Conservation (phyloP, 257 asterid species). For the Phtheirospermum japonicum region DNA sequence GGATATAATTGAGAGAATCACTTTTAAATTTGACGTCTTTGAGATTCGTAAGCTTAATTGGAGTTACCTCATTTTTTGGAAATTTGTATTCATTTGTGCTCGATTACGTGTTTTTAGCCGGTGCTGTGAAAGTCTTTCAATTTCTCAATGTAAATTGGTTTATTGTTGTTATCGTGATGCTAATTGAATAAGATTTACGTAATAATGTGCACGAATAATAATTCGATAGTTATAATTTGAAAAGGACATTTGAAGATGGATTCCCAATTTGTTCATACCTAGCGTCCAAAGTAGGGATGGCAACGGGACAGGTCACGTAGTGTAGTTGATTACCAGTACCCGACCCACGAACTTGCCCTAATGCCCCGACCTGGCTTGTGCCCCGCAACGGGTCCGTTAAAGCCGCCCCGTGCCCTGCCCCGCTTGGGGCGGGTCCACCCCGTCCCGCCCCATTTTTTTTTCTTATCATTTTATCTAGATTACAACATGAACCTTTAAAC, state of each 20-base stretch:
- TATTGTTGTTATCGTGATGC: no score
- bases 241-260: conserved; percentile 96
- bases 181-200: background rate
- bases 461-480: no score
- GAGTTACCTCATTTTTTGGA: conserved; percentile 52
- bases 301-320: no score
- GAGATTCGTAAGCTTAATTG: conserved; percentile 86
- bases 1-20: conserved; percentile 74
- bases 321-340: no score
- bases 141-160: background rate
- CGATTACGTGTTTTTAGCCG: background rate
- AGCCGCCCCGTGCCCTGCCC: no score
- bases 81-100: background rate
- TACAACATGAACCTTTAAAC: no score
- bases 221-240: conserved; percentile 25
- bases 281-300: conserved; percentile 99
- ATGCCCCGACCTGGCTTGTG: no score
- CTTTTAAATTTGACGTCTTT: conserved; percentile 76
- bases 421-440: no score
- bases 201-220: no score
- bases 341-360: no score
- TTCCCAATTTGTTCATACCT: conserved; percentile 89
- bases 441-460: no score
- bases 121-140: conserved; percentile 2
- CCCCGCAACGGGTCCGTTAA: no score